Percentiles rank a stretch among this genome's conserved stretches.
These are phyloP conservation scores for Leccinum longicurvipes DNA, from an alignment of 768 basidiomycete genomes.

Conservation along the genomic window DNA sequence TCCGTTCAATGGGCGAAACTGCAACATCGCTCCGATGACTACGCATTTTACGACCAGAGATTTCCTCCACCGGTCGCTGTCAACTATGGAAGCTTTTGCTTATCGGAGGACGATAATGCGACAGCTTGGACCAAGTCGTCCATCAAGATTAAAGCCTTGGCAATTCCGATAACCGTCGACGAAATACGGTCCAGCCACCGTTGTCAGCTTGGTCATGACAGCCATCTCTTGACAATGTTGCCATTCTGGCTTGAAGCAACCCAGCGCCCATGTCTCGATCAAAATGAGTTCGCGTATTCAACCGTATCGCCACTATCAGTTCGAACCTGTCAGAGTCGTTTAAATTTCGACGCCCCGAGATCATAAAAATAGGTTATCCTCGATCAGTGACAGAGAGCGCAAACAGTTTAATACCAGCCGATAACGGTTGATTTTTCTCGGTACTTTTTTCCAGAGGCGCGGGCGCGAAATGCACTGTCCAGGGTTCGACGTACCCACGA, in stretches of 20 bases:
- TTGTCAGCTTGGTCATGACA: background rate
- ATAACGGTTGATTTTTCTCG: background rate
- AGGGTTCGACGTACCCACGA: background rate
- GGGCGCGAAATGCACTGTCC: background rate
- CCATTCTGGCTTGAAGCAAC: background rate
- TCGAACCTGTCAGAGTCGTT: background rate
- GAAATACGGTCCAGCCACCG: background rate
- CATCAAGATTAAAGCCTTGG: background rate
- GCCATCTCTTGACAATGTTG: constrained; percentile 1
- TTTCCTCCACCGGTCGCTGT: background rate
- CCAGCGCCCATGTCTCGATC: background rate
- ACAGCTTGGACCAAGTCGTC: background rate
- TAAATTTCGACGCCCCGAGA: background rate
- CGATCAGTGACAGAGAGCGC: background rate
- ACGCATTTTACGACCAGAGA: background rate
- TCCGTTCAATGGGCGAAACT: background rate
- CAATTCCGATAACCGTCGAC: background rate
- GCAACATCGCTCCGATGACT: background rate
- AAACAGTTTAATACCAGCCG: background rate
- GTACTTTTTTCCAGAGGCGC: background rate
- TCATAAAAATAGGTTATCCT: background rate
- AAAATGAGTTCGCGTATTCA: background rate
- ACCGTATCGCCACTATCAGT: background rate
- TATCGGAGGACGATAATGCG: background rate
- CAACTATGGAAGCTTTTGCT: background rate